Evolutionary conservation across 805 yeast genomes (phyloP).

Genomic region (Candida mattraensis): DNA sequence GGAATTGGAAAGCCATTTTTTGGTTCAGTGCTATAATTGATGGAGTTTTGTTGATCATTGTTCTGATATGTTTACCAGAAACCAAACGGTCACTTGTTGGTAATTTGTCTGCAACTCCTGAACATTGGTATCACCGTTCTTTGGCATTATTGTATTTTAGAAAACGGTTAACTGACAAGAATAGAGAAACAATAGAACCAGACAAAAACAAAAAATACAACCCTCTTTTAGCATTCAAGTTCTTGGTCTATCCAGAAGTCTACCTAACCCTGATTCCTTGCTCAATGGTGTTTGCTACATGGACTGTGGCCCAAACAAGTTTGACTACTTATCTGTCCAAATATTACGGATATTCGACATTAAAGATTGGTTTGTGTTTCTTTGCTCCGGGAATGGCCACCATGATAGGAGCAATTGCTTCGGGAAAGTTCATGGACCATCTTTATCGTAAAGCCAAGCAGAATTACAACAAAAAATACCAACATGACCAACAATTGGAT

Average conservation of each 20-base stretch:
- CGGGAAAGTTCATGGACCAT: constrained; percentile 59
- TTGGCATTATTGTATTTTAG: constrained; percentile 41
- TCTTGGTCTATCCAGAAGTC: constrained; percentile 31
- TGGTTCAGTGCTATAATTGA: constrained; percentile 72
- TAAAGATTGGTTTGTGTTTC: constrained; percentile 68
- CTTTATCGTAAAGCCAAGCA: constrained; percentile 40
- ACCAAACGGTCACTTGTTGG: constrained; percentile 74
- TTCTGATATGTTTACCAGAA: constrained; percentile 60
- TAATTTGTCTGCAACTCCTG: constrained; percentile 65
- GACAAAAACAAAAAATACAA: constrained; percentile 19
- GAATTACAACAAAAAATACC: constrained; percentile 35
- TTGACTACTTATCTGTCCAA: constrained; percentile 53
- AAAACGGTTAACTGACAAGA: constrained; percentile 33
- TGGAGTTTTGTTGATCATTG: constrained; percentile 39
- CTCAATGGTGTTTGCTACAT: constrained; percentile 63
- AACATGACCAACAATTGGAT: neutral
- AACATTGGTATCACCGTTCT: constrained; percentile 39
- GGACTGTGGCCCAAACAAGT: constrained; percentile 71
- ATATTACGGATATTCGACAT: constrained; percentile 49
- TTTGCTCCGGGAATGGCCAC: constrained; percentile 74
- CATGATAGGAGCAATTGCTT: constrained; percentile 53
- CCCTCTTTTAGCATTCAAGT: constrained; percentile 26
- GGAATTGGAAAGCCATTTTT: constrained; percentile 77
- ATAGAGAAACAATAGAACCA: constrained; percentile 24
- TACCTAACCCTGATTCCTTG: constrained; percentile 52